Evolutionary conservation across 2,329 filamentous ascomycete species (phyloP).

Genomic region (Colletotrichum agaves): DNA sequence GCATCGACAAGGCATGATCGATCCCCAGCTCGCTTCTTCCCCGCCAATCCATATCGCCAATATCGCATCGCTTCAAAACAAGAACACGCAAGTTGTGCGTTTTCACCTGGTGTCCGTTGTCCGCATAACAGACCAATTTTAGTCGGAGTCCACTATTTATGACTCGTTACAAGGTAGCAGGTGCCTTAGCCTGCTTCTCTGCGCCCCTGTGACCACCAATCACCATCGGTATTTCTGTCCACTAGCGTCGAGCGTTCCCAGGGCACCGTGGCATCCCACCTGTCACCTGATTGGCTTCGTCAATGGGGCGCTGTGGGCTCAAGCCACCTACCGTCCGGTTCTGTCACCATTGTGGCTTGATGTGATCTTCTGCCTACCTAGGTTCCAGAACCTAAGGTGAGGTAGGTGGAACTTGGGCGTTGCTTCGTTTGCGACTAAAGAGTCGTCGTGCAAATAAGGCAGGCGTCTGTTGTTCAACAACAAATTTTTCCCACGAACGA

Average conservation of each 20-base stretch:
- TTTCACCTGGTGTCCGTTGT: slow-evolving; percentile 5
- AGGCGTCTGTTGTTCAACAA: neutral
- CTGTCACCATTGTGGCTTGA: slow-evolving; percentile 36
- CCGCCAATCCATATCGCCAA: slow-evolving; percentile 33
- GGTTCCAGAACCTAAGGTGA: no score
- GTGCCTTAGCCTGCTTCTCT: no score
- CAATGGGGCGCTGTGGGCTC: neutral
- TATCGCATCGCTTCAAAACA: slow-evolving; percentile 28
- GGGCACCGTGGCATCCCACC: neutral
- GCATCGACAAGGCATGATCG: slow-evolving; percentile 16
- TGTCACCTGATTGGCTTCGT: slow-evolving; percentile 20
- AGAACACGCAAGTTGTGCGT: slow-evolving; percentile 7
- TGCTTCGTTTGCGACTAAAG: slow-evolving; percentile 16
- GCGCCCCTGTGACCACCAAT: slow-evolving; percentile 14
- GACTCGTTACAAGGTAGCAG: neutral
- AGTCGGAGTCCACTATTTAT: slow-evolving; percentile 9
- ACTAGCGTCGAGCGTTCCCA: neutral
- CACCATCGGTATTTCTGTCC: neutral
- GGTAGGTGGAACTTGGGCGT: slow-evolving; percentile 12
- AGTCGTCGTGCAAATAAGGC: neutral
- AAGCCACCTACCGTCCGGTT: slow-evolving; percentile 26
- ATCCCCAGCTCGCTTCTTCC: slow-evolving; percentile 23
- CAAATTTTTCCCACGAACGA: neutral
- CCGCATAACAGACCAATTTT: slow-evolving; percentile 37
- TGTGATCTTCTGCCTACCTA: slow-evolving; percentile 34